phyloP scores from a whole-genome alignment of 23 red algal species.

The Gracilaria caudata region DNA sequence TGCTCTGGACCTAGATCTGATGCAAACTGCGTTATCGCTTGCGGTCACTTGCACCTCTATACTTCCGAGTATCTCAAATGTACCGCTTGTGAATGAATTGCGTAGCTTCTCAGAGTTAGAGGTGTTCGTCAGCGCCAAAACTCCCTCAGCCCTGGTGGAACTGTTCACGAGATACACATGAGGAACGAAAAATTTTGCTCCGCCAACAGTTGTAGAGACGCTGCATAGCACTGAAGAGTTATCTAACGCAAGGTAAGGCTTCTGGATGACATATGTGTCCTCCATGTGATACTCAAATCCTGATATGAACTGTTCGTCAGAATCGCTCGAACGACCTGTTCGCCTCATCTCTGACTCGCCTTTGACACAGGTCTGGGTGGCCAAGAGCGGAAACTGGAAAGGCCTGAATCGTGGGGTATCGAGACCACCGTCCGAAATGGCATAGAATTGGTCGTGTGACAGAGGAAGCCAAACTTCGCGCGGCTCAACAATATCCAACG shows the following conservation, averaged over 20 bases:
- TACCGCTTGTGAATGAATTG: neutral
- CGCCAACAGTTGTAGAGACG: neutral
- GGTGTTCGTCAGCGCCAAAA: neutral
- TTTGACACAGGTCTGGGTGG: constrained; percentile 1
- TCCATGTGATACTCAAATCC: constrained; percentile 37
- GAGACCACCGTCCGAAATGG: neutral
- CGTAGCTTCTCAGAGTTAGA: constrained; percentile 7
- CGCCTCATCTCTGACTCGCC: neutral
- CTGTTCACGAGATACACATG: neutral
- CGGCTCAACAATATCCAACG: neutral
- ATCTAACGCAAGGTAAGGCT: constrained; percentile 13
- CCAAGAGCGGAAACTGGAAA: neutral
- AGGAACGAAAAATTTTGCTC: constrained; percentile 3
- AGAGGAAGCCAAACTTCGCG: constrained; percentile 25
- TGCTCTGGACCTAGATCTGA: neutral
- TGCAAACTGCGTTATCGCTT: constrained; percentile 8
- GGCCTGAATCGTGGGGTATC: neutral
- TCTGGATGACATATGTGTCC: constrained; percentile 4
- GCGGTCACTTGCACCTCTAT: neutral
- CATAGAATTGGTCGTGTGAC: neutral
- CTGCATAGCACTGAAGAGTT: constrained; percentile 18
- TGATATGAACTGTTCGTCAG: neutral
- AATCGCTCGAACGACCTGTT: neutral
- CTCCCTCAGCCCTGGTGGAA: constrained; percentile 17
- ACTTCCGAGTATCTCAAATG: neutral